phyloP scores from a whole-genome alignment of 164 flowering plant genomes.

The Macadamia tetraphylla region DNA sequence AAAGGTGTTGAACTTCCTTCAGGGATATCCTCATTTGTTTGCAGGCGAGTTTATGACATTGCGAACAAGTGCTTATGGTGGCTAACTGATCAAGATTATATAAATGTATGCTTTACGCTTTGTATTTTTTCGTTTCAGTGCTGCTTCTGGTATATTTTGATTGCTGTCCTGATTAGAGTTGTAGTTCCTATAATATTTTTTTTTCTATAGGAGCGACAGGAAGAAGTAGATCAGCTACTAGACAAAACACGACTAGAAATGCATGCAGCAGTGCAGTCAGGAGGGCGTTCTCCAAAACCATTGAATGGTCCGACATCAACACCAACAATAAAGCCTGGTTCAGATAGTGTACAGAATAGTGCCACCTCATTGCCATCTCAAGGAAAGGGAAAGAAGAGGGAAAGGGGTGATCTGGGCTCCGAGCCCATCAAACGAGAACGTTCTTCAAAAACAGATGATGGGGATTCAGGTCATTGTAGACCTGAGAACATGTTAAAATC shows the following conservation, averaged over 20 bases:
- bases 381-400: constrained; percentile 77
- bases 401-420: constrained; percentile 56
- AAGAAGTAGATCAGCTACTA: constrained; percentile 77
- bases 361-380: constrained; percentile 50
- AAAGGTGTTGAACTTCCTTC: constrained; percentile 88
- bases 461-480: constrained; percentile 47
- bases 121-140: not conserved
- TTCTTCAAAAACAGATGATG: constrained; percentile 47
- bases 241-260: constrained; percentile 68
- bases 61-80: constrained; percentile 83
- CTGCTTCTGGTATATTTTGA: not conserved
- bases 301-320: constrained; percentile 56
- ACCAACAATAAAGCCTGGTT: constrained; percentile 58
- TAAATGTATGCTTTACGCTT: constrained; percentile 56
- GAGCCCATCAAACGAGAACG: constrained; percentile 74
- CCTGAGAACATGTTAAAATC: constrained; percentile 44
- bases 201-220: constrained; percentile 64
- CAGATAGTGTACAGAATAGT: constrained; percentile 66
- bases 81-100: constrained; percentile 82
- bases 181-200: not conserved
- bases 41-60: constrained; percentile 84
- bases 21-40: constrained; percentile 82
- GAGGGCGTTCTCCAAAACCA: constrained; percentile 84
- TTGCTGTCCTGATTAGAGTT: not conserved
- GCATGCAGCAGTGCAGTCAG: constrained; percentile 74